Evolutionary conservation across 306 rosid species (phyloP), one percentile per base, ranked within the genome.

Genomic region (Lagenaria siceraria): DNA sequence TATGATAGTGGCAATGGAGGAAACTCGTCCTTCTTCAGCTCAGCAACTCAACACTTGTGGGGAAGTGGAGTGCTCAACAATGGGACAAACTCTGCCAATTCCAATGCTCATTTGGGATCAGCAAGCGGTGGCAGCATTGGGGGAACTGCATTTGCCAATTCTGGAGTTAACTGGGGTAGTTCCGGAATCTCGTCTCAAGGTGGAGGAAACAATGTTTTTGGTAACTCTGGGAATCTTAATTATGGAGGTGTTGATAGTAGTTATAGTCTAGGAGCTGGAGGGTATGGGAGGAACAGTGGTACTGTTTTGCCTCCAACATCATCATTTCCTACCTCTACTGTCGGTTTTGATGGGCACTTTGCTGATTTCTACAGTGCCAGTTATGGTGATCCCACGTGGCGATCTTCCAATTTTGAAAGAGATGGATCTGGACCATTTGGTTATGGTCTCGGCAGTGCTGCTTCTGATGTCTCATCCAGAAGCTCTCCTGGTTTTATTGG

Each of bases 371-470:
- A 95, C 80, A 85, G 70, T 80, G 76, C 82, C 43, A 82, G 85
- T 77, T 95, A 92, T 74, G 91, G 91, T 71, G 97, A 95, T 82
- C 83, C 89, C 80, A 90, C 99, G 54, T 95, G 99, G 99, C 90
- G 88, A 68, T 85, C 99, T 58, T 83, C 93, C 52, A 92, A 86
- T 77, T 84, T 90, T 27, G 97, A 95, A 78, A 84, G 83, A 82
- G 99, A 90, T 68, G 96, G 90, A 61, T 82, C 97, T 77, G 91
- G 87, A 71, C 90, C 96, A 78, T 90, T 95, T 49, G 93, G 96
- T 82, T 92, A 92, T 79, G 97, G 91, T 69, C 93, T 95, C 76
- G 93, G 91, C 46, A 83, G 86, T 74, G 83, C 91, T 78, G 83
- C 96, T 83, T 81, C 96, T 5, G 97, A 92, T 74, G 91, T 85